Base-by-base conservation (phyloP, 2,329 filamentous ascomycete species). In the Dissoconium aciculare region DNA sequence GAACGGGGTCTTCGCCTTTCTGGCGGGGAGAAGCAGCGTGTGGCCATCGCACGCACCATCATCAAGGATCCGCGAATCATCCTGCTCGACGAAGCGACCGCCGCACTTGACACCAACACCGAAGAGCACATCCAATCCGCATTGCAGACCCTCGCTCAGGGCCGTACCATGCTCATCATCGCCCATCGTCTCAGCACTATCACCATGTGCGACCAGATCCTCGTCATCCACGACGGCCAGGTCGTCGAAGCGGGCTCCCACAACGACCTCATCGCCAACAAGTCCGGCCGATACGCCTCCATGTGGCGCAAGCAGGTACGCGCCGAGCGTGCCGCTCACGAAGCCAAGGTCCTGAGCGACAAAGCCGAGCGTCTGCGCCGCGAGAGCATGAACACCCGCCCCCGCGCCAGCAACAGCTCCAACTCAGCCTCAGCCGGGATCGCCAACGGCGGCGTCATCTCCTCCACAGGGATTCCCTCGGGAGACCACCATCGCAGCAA, bases 131-230 rank as follows among this genome's bases (percentile, higher is more conserved):
- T 94, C 36, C 85, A 94, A 56, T 71, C 78, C 36, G 84, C 85
- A 19, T 69, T 98, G 17, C 75, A 75, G 35, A 82, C 71, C 10
- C 71, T 95, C 27, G 81, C 82, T 11, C 66, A 78, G 43, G 85
- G 84, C 29, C 78, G 89, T 27, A 98, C 89, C 1, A 77, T 94
- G 62, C 71, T 98, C 37, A 84, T 95, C 30, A 95, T 98, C 59
- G 89, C 89, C 62, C 83, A 74, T 61, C 60, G 66, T 24, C 56
- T 70, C 15, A 67, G 63, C 35, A 70, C 66, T 11, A 67, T 69
- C 38, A 65, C 60, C 15, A 59, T 61, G 42, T 66, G 66, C 24
- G 66, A 70, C 34, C 64, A 69, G 38, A 69, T 69, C 29, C 54
- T 69, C 5, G 66, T 69, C 4, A 51, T 70, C 28, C 60, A 68